Conservation (phyloP, 2,329 filamentous ascomycete genomes). For the Chaetomium olivaceum region DNA sequence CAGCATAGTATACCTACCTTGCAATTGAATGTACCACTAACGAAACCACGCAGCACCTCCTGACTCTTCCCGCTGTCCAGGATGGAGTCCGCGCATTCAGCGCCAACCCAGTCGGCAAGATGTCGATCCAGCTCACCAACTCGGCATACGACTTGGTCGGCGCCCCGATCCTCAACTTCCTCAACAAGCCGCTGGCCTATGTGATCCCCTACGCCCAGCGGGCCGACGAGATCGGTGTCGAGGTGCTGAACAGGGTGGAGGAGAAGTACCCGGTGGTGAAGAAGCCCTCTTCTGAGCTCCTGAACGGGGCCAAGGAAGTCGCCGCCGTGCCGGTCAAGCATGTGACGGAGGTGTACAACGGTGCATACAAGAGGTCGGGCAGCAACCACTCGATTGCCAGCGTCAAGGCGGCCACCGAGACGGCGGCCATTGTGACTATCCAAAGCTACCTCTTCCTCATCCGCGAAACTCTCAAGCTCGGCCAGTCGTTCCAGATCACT, state of each 20-base stretch:
- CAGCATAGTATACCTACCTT: background rate
- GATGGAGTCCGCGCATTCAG: constrained; percentile 79
- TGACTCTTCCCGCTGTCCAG: constrained; percentile 79
- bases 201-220: constrained; percentile 81
- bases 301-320: constrained; percentile 61
- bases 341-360: constrained; percentile 15
- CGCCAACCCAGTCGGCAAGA: constrained; percentile 78
- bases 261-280: constrained; percentile 71
- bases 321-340: constrained; percentile 60
- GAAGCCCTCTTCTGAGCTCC: constrained; percentile 66
- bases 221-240: constrained; percentile 75
- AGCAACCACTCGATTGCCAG: constrained; percentile 53
- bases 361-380: background rate
- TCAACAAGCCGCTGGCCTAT: constrained; percentile 77
- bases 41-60: constrained; percentile 64
- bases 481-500: constrained; percentile 5
- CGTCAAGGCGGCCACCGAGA: constrained; percentile 69
- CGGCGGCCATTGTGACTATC: constrained; percentile 64
- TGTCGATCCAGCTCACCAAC: constrained; percentile 74
- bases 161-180: constrained; percentile 75
- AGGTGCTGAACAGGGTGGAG: constrained; percentile 69
- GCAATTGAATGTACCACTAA: constrained; percentile 12
- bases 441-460: constrained; percentile 62
- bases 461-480: constrained; percentile 54
- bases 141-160: constrained; percentile 75